Conservation (phyloP, 371 early-diverging fungal species). For the Catenaria anguillulae region DNA sequence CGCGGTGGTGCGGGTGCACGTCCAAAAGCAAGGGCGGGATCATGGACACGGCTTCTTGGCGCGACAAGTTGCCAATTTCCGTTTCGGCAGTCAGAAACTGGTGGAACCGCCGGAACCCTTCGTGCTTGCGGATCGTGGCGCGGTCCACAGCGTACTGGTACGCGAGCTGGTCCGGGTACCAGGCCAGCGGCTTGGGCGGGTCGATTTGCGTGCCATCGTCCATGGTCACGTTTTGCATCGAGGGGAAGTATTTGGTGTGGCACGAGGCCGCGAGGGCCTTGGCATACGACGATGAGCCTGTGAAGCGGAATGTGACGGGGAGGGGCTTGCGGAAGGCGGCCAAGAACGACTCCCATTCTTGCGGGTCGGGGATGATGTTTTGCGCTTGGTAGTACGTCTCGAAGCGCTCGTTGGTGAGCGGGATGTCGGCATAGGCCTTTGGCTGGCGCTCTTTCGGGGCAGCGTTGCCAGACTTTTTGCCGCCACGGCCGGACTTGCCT, state of each 20-base stretch:
- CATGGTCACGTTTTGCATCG: constrained; percentile 25
- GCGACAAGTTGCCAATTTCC: constrained; percentile 86
- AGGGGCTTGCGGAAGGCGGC: constrained; percentile 43
- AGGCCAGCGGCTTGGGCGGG: constrained; percentile 60
- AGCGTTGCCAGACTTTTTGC: too few relatives aligned
- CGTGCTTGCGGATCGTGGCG: constrained; percentile 50
- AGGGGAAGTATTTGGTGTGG: constrained; percentile 22
- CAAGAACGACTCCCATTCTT: constrained; percentile 61
- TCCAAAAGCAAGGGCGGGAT: constrained; percentile 91
- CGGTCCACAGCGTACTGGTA: constrained; percentile 69
- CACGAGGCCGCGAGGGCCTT: constrained; percentile 20
- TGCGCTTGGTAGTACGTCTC: constrained; percentile 29
- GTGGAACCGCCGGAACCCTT: constrained; percentile 66
- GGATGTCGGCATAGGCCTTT: too few relatives aligned
- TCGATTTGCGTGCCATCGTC: constrained; percentile 55
- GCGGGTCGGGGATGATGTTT: constrained; percentile 50
- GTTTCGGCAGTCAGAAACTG: constrained; percentile 86
- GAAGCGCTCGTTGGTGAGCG: not conserved
- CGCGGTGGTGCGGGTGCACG: constrained; percentile 76
- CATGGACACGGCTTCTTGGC: constrained; percentile 98
- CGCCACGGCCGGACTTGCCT: too few relatives aligned
- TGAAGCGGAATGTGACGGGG: constrained; percentile 85
- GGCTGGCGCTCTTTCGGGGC: too few relatives aligned
- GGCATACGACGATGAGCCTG: constrained; percentile 55
- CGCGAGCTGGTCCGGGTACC: constrained; percentile 79